These are phyloP conservation scores for Talaromyces verruculosus DNA, from an alignment of 2,329 filamentous ascomycete genomes.

Conservation along the genomic window DNA sequence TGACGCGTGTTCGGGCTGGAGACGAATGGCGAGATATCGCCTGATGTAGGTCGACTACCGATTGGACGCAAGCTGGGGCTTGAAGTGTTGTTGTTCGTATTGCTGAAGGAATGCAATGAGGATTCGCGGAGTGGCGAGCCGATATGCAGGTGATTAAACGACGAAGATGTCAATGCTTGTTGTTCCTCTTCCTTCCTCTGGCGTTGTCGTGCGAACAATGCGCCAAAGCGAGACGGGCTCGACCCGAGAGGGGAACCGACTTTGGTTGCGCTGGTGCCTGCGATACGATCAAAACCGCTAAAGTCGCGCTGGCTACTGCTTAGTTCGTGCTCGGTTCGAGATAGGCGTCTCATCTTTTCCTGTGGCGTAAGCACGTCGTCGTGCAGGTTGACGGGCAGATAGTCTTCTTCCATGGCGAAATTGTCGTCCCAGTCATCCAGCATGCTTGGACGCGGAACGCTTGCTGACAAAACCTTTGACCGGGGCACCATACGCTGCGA, in stretches of 20 bases:
- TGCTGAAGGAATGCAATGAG: conserved; percentile 39
- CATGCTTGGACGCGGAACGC: conserved; percentile 54
- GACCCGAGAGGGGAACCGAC: conserved; percentile 58
- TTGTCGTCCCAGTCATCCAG: conserved; percentile 60
- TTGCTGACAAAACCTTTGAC: conserved; percentile 60
- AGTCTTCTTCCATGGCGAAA: conserved; percentile 85
- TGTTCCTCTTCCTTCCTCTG: conserved; percentile 54
- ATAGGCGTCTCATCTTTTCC: conserved; percentile 60
- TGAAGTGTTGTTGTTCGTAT: conserved; percentile 41
- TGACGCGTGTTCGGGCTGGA: conserved; percentile 56
- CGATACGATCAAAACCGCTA: conserved; percentile 50
- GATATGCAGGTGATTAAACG: conserved; percentile 55
- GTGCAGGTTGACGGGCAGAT: conserved; percentile 70
- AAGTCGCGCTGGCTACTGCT: conserved; percentile 50
- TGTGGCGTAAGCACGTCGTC: conserved; percentile 64
- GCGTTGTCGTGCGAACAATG: conserved; percentile 56
- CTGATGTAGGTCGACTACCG: conserved; percentile 47
- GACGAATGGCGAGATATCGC: conserved; percentile 53
- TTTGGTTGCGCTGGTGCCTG: conserved; percentile 49
- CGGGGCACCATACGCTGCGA: conserved; percentile 63
- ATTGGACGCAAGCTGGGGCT: conserved; percentile 55
- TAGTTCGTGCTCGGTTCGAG: conserved; percentile 56
- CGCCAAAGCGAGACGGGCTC: conserved; percentile 63
- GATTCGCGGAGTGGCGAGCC: conserved; percentile 67
- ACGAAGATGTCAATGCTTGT: conserved; percentile 37